Evolutionary conservation across 192 early-diverging fungal genomes (phyloP).

Genomic region (Mortierella antarctica): DNA sequence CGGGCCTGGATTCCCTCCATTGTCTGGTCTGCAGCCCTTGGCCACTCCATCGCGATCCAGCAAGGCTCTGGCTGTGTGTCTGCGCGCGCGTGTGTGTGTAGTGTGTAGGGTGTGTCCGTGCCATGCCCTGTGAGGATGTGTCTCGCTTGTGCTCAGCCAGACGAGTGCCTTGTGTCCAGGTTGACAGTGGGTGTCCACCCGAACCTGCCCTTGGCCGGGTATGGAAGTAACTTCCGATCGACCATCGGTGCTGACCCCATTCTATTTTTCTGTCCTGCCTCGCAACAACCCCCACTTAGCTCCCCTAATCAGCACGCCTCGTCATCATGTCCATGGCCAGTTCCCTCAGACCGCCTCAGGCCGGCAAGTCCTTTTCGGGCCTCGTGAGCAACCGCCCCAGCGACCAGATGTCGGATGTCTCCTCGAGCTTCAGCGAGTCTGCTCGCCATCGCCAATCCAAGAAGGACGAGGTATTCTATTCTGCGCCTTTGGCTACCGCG

Average conservation of each 20-base stretch:
- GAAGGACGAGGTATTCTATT: constrained; percentile 54
- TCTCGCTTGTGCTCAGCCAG: too few species aligned
- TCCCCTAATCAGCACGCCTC: background rate
- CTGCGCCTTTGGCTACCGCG: background rate
- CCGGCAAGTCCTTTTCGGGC: constrained; percentile 40
- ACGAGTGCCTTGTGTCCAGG: too few species aligned
- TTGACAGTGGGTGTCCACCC: too few species aligned
- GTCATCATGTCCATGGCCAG: constrained; percentile 52
- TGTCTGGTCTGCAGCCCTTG: too few species aligned
- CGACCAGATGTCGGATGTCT: constrained; percentile 56
- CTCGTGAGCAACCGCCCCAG: constrained; percentile 40
- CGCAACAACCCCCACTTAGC: background rate
- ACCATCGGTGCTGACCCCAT: background rate
- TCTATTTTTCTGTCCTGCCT: background rate
- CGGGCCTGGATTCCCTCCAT: too few species aligned
- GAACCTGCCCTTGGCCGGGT: too few species aligned
- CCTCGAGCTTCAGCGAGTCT: constrained; percentile 53
- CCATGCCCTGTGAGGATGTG: too few species aligned
- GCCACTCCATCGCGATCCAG: too few species aligned
- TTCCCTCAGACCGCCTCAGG: constrained; percentile 53
- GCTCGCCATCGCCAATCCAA: constrained; percentile 56
- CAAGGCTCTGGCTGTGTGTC: too few species aligned
- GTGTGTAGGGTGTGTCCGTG: too few species aligned
- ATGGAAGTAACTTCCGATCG: background rate
- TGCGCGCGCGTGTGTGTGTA: too few species aligned